Conservation (phyloP, 371 early-diverging fungal species). For the Astathelohania contejeani region DNA sequence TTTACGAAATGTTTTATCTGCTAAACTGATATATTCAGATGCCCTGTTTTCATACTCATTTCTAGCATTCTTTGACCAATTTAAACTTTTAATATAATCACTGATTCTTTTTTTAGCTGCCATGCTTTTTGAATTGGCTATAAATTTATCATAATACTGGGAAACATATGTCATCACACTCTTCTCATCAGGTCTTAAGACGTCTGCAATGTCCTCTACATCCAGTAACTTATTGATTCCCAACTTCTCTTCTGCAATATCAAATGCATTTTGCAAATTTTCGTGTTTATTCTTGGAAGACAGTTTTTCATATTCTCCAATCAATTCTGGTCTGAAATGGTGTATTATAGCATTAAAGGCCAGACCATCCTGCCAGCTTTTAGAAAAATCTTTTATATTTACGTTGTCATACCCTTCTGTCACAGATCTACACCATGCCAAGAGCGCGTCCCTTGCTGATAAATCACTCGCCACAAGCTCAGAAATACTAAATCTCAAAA, state of each 20-base stretch:
- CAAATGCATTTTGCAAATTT: constrained; percentile 79
- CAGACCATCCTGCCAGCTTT: constrained; percentile 75
- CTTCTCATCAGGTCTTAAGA: constrained; percentile 70
- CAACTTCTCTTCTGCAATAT: constrained; percentile 68
- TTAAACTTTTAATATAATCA: constrained; percentile 8
- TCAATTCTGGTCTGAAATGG: constrained; percentile 74
- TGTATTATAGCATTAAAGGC: constrained; percentile 88
- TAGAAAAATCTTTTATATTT: constrained; percentile 65
- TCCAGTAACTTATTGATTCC: constrained; percentile 71
- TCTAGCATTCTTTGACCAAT: constrained; percentile 14
- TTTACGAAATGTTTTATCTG: no score
- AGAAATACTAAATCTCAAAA: constrained; percentile 71
- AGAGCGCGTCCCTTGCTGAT: constrained; percentile 66
- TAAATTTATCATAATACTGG: constrained; percentile 59
- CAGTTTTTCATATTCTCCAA: constrained; percentile 63
- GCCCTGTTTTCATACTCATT: constrained; percentile 26
- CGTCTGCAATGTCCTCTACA: constrained; percentile 80
- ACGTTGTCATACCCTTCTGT: constrained; percentile 67
- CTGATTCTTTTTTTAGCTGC: constrained; percentile 4
- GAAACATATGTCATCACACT: constrained; percentile 94
- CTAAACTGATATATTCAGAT: background rate
- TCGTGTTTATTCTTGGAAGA: constrained; percentile 54
- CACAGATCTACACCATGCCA: constrained; percentile 83
- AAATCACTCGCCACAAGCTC: constrained; percentile 57
- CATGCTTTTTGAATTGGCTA: constrained; percentile 11